Evolutionary conservation across 2,329 filamentous ascomycete species (phyloP), one percentile per base, ranked within the genome.

Genomic region (Penicillium crustosum): DNA sequence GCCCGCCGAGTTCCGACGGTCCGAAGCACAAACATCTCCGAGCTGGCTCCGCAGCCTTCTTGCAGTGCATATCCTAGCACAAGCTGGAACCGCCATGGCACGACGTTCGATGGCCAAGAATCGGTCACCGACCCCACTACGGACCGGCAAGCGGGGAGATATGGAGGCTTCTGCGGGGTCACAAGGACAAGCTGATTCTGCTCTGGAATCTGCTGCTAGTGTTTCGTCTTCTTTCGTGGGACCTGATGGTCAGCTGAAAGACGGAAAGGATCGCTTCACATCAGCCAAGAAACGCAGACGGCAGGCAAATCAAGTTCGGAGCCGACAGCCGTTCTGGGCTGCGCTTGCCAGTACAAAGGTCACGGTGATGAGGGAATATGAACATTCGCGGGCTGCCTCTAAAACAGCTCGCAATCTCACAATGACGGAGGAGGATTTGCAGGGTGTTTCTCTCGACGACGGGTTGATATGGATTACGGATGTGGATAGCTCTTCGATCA

Each of bases 311-410:
- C 90, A 94, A 75, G 91, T 96, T 65, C 84, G 93, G 74, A 90
- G 91, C 73, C 88, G 91, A 71, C 93, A 97, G 77, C 93, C 93
- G 49, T 85, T 97, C 64, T 97, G 93, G 93, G 91, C 93, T 63
- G 93, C 93, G 48, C 84, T 97, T 67, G 93, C 93, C 51, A 96
- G 91, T 78, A 96, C 93, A 71, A 97, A 97, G 82, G 93, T 97
- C 73, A 93, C 94, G 68, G 91, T 96, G 77, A 88, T 95, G 71
- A 94, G 96, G 78, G 93, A 92, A 76, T 90, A 91, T 67, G 89
- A 92, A 77, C 85, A 95, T 72, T 93, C 90, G 76, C 79, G 83
- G 64, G 75, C 73, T 53, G 64, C 73, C 47, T 75, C 72, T 10
- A 75, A 75, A 65, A 74, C 73, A 25, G 67, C 71, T 41, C 70